Conservation (phyloP, 208 protist species). For the Sergeia podlipaevii region DNA sequence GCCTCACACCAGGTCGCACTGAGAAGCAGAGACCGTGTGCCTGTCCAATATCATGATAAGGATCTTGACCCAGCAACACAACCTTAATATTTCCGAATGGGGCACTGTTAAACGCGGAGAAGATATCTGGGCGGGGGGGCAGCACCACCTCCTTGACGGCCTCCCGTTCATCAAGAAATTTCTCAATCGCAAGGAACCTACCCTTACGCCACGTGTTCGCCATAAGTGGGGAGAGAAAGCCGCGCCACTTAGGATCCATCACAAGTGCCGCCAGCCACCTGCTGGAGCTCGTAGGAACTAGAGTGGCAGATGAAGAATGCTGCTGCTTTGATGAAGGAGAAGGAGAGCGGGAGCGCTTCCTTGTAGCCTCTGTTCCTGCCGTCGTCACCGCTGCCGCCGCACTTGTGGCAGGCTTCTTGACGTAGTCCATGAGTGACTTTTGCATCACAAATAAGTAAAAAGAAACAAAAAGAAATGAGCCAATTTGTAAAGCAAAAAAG, state of each 20-base stretch:
- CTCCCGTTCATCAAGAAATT: slow-evolving; percentile 55
- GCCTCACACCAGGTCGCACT: slow-evolving; percentile 85
- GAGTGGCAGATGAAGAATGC: not conserved
- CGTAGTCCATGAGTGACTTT: too few species aligned
- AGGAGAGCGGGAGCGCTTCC: not conserved
- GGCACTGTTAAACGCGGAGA: slow-evolving; percentile 89
- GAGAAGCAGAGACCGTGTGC: slow-evolving; percentile 97
- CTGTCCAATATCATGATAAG: slow-evolving; percentile 93
- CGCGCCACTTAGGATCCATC: slow-evolving; percentile 37
- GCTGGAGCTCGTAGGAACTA: not conserved
- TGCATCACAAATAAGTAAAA: slow-evolving; percentile 1
- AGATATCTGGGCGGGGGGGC: slow-evolving; percentile 81
- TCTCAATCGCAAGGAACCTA: slow-evolving; percentile 59
- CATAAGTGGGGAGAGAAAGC: slow-evolving; percentile 55
- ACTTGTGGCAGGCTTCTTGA: not conserved
- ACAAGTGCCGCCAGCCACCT: slow-evolving; percentile 48
- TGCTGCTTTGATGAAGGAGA: not conserved
- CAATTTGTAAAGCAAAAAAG: not conserved
- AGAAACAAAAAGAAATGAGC: not conserved
- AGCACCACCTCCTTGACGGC: slow-evolving; percentile 50
- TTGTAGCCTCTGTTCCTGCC: too few species aligned
- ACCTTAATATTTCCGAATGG: slow-evolving; percentile 91
- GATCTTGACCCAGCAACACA: slow-evolving; percentile 96
- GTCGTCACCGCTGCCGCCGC: too few species aligned
- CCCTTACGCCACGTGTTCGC: slow-evolving; percentile 23